These are phyloP conservation scores for Russula compacta DNA, from an alignment of 768 basidiomycete genomes.

Conservation along the genomic window DNA sequence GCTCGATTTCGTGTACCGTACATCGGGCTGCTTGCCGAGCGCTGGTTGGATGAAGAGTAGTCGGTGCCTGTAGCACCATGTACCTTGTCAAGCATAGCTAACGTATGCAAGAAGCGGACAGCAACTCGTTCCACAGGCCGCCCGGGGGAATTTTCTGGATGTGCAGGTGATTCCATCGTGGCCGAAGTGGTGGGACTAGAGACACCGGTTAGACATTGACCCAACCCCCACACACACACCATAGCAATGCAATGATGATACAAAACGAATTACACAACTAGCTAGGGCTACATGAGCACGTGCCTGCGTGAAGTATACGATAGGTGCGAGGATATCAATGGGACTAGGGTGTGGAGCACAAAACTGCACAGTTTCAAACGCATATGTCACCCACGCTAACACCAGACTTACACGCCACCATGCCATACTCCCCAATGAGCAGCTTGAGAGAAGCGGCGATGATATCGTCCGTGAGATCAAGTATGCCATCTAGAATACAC, in stretches of 20 bases:
- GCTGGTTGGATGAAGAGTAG: slow-evolving; percentile 60
- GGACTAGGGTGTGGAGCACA: slow-evolving; percentile 24
- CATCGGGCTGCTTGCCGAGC: slow-evolving; percentile 56
- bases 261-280: slow-evolving; percentile 20
- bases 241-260: slow-evolving; percentile 22
- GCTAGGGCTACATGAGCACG: slow-evolving; percentile 18
- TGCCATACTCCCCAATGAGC: slow-evolving; percentile 22
- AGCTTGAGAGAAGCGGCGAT: slow-evolving; percentile 33
- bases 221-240: slow-evolving; percentile 6
- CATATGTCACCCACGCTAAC: slow-evolving; percentile 20
- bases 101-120: not conserved
- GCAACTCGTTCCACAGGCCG: not conserved
- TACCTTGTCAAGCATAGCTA: not conserved
- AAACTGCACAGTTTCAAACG: slow-evolving; percentile 16
- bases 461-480: slow-evolving; percentile 42
- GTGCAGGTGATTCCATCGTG: not conserved
- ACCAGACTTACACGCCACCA: slow-evolving; percentile 23
- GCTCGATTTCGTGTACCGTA: slow-evolving; percentile 51
- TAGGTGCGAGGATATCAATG: slow-evolving; percentile 27
- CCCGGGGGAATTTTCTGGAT: not conserved
- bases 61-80: not conserved
- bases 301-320: slow-evolving; percentile 18
- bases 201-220: slow-evolving; percentile 10
- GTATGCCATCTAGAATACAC: slow-evolving; percentile 43
- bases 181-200: not conserved